Evolutionary conservation across 768 basidiomycete species (phyloP).

Genomic region (Pleurotus platypus): DNA sequence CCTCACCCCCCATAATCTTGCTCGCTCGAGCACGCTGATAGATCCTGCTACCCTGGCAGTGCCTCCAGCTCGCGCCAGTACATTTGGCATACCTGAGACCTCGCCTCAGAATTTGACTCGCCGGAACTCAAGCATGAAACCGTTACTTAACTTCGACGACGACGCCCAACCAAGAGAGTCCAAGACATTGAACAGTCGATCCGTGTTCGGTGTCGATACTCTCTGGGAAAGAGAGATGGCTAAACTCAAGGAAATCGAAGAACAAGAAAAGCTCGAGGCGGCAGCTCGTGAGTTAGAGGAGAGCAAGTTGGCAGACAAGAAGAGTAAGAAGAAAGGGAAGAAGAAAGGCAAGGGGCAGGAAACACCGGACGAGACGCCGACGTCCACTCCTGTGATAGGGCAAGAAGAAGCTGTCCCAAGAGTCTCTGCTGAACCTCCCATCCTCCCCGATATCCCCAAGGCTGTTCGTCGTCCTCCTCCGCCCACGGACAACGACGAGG

Average conservation of each 20-base stretch:
- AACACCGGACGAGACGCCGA: not conserved
- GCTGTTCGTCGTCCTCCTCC: slow-evolving; percentile 34
- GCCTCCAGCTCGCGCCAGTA: slow-evolving; percentile 42
- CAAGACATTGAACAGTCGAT: slow-evolving; percentile 42
- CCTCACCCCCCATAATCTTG: slow-evolving; percentile 40
- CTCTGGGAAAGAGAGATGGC: slow-evolving; percentile 87
- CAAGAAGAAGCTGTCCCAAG: slow-evolving; percentile 21
- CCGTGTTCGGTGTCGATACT: slow-evolving; percentile 94
- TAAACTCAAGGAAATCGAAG: slow-evolving; percentile 77
- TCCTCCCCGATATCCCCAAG: slow-evolving; percentile 41
- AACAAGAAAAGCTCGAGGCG: slow-evolving; percentile 55
- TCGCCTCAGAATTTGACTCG: slow-evolving; percentile 33
- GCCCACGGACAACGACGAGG: slow-evolving; percentile 38
- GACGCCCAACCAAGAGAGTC: slow-evolving; percentile 25
- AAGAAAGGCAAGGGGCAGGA: slow-evolving; percentile 32
- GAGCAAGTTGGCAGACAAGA: slow-evolving; percentile 41
- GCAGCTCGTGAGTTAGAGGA: slow-evolving; percentile 45
- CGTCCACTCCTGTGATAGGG: slow-evolving; percentile 1
- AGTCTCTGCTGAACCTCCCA: slow-evolving; percentile 36
- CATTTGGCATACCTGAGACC: slow-evolving; percentile 35
- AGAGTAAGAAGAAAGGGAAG: slow-evolving; percentile 43
- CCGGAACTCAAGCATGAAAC: slow-evolving; percentile 55
- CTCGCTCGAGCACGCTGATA: slow-evolving; percentile 66
- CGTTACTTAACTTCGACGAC: slow-evolving; percentile 65
- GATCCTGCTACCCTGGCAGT: slow-evolving; percentile 59